Evolutionary conservation across 768 basidiomycete genomes (phyloP).

Genomic region (Lentinula edodes): DNA sequence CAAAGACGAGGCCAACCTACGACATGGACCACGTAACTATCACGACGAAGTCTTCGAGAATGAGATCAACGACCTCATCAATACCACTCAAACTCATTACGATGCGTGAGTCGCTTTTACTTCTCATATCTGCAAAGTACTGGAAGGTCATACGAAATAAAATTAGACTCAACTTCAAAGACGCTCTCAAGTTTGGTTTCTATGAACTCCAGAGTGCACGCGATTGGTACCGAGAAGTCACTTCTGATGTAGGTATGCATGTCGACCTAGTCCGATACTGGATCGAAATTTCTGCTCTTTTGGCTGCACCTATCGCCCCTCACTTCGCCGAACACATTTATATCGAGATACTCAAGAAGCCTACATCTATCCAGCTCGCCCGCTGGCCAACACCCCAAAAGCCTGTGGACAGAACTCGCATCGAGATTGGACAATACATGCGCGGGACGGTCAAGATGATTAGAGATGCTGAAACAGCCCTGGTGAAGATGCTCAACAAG

Average conservation of each 20-base stretch:
- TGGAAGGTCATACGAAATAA: not conserved
- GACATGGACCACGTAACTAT: constrained; percentile 70
- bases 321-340: constrained; percentile 94
- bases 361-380: constrained; percentile 76
- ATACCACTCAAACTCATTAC: constrained; percentile 75
- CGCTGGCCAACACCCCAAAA: constrained; percentile 69
- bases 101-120: constrained; percentile 53
- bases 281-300: constrained; percentile 75
- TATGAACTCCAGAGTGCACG: constrained; percentile 90
- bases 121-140: no score
- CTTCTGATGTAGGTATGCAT: constrained; percentile 88
- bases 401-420: constrained; percentile 54
- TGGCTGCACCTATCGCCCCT: constrained; percentile 84
- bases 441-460: constrained; percentile 86
- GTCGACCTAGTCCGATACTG: constrained; percentile 79
- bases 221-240: constrained; percentile 96
- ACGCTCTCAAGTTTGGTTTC: constrained; percentile 91
- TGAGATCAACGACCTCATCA: constrained; percentile 84
- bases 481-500: constrained; percentile 79
- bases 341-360: constrained; percentile 64
- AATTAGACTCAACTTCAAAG: constrained; percentile 87
- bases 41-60: constrained; percentile 90
- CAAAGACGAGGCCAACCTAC: constrained; percentile 62
- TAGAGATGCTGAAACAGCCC: constrained; percentile 76
- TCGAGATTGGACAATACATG: constrained; percentile 83